Base-by-base conservation (phyloP, 148 eudicot genomes). In the Rhododendron kiyosumense region DNA sequence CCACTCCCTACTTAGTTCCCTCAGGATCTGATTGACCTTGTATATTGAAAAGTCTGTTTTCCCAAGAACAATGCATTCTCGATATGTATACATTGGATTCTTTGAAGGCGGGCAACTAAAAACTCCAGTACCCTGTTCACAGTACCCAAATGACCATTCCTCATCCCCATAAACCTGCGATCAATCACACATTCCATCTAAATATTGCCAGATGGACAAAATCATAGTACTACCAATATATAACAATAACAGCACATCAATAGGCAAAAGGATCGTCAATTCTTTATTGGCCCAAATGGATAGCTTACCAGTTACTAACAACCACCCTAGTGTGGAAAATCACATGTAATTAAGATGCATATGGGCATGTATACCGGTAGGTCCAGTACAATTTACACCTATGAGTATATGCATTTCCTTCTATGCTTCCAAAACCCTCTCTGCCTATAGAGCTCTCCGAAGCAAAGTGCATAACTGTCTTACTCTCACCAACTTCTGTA, bases 111-210 rank as follows among this genome's bases (percentile, higher is more conserved):
- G 99, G 87, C 98, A 96, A 89, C 95, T 91, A 88, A 96, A 96
- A 75, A 96, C 98, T 59, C 99, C 99, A 88, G 90, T 92, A 76
- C 99, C 98, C 88, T 95, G 92, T 85, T 96, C 99, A 90, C 99
- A 96, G 83, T 82, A 96, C 88, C 99, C 99, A 90, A 96, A 96
- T 28, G 99, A 95, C 99, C 99, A 96, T 85, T 96, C 99, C 12
- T 96, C 99, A 5, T 92, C 94, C 85, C 94, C 97, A 88, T 88
- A 88, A 76, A 96, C 92, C 99, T 96, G 92, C 84, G 81, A 88
- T 78, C 85, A 81, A 87, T 36, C 12, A 89, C 73, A 83, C 6
- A 54, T 24, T 48, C 54, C 81, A 76, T 86, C 81, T 63, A 78
- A 65, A 46, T 5, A 78, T 78, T 65, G 24, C 22, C 38, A 52